Evolutionary conservation across 208 protist genomes (phyloP), one percentile per base, ranked within the genome.

Genomic region (Trypanosoma rangeli): DNA sequence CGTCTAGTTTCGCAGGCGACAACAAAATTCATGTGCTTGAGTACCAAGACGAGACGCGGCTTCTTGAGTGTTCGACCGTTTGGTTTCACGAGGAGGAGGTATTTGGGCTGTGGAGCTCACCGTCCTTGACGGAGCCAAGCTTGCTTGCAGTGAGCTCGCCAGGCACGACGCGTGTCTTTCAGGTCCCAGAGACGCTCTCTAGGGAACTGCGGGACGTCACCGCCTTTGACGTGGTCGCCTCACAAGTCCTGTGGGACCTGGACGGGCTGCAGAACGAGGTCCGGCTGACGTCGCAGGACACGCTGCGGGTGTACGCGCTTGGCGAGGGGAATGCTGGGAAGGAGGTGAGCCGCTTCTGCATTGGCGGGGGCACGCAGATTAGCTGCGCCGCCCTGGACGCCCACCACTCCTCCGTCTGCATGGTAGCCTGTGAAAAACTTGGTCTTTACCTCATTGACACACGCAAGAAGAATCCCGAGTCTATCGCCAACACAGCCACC

Each of bases 11-110:
- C 29, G 66, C 73, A 1, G 71, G 66, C 0, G 82, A 83, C 31
- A 95, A 93, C 64, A 92, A 91, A 65, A 90, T 94, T 22, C 76
- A 88, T 50, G 58, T 93, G 9, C 74, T 95, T 3, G 86, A 93
- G 46, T 94, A 85, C 63, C 76, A 89, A 0, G 87, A 92, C 52
- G 83, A 85, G 35, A 83, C 75, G 5, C 79, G 83, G 18, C 70
- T 80, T 5, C 35, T 94, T 8, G 87, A 93, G 55, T 92, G 86
- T 59, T 73, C 64, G 3, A 66, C 81, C 0, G 74, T 89, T 0
- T 95, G 87, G 90, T 70, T 74, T 28, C 83, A 91, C 49, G 56
- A 74, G 48, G 76, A 87, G 3, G 79, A 83, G 39, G 75, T 95
- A 0, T 69, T 67, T 31, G 80, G 80, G 1, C 37, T 95, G n/a